phyloP scores from a whole-genome alignment of 2,329 filamentous ascomycete genomes.

The Huntiella abstrusa region DNA sequence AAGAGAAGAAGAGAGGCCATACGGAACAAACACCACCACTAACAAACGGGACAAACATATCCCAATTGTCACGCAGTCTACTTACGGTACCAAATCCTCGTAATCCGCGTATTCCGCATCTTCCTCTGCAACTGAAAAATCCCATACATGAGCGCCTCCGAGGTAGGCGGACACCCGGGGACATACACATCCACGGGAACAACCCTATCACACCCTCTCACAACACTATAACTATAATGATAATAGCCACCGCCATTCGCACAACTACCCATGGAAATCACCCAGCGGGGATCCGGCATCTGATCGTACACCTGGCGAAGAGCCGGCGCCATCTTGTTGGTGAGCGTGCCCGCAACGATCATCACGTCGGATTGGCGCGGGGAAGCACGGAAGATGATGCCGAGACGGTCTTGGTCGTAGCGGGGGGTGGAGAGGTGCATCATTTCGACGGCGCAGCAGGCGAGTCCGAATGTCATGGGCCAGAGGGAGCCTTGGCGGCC shows the following conservation, averaged over 20 bases:
- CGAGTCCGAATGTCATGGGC: slow-evolving; percentile 77
- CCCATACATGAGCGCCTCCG: slow-evolving; percentile 43
- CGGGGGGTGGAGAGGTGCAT: slow-evolving; percentile 78
- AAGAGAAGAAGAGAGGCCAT: not conserved
- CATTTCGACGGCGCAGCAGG: slow-evolving; percentile 83
- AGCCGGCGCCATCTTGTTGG: slow-evolving; percentile 91
- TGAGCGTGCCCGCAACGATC: slow-evolving; percentile 83
- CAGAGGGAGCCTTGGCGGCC: slow-evolving; percentile 67
- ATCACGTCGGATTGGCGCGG: slow-evolving; percentile 80
- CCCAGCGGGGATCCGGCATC: slow-evolving; percentile 85
- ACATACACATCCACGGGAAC: slow-evolving; percentile 68
- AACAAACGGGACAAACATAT: not conserved
- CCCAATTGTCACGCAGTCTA: slow-evolving; percentile 16
- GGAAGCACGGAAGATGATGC: slow-evolving; percentile 79
- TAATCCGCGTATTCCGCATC: slow-evolving; percentile 43
- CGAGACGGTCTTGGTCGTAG: slow-evolving; percentile 75
- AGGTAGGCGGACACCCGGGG: slow-evolving; percentile 49
- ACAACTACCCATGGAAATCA: slow-evolving; percentile 66
- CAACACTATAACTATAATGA: slow-evolving; percentile 67
- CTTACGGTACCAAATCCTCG: slow-evolving; percentile 39
- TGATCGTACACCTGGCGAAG: slow-evolving; percentile 85
- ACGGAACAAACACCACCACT: not conserved
- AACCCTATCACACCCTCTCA: slow-evolving; percentile 56
- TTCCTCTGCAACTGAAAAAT: slow-evolving; percentile 64
- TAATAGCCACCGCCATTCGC: slow-evolving; percentile 76